Evolutionary conservation across 352 stramenopile genomes (phyloP).

Genomic region (Pythium myriotylum): DNA sequence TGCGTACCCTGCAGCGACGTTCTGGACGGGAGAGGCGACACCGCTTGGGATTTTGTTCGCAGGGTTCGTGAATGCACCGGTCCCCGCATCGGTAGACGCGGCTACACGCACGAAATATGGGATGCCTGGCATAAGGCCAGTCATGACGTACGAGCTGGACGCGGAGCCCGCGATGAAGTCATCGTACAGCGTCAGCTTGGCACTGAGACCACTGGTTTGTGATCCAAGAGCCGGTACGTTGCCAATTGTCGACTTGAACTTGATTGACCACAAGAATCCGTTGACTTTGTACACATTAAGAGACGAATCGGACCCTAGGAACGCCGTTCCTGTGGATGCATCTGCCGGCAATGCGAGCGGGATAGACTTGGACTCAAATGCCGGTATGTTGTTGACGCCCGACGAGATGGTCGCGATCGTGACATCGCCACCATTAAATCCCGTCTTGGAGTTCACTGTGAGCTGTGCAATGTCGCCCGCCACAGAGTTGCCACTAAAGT

Average conservation of each 20-base stretch:
- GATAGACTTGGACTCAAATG: slow-evolving; percentile 46
- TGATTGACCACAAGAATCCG: slow-evolving; percentile 79
- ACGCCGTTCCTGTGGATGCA: slow-evolving; percentile 33
- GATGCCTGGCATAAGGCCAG: slow-evolving; percentile 60
- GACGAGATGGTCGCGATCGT: slow-evolving; percentile 34
- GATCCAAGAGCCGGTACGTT: slow-evolving; percentile 52
- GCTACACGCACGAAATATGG: slow-evolving; percentile 70
- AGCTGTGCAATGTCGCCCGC: slow-evolving; percentile 40
- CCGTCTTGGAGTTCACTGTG: slow-evolving; percentile 18
- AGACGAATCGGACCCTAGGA: slow-evolving; percentile 34
- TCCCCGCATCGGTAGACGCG: slow-evolving; percentile 58
- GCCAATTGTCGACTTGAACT: slow-evolving; percentile 78
- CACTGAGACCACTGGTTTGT: slow-evolving; percentile 26
- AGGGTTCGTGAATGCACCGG: slow-evolving; percentile 43
- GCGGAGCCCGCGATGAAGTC: slow-evolving; percentile 44
- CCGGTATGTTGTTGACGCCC: slow-evolving; percentile 32
- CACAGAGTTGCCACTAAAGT: slow-evolving; percentile 60
- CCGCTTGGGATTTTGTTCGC: slow-evolving; percentile 53
- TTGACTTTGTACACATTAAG: slow-evolving; percentile 78
- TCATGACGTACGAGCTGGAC: slow-evolving; percentile 53
- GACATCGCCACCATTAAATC: slow-evolving; percentile 42
- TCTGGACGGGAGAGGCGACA: slow-evolving; percentile 44
- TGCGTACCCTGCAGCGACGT: slow-evolving; percentile 61
- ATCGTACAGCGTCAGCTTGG: slow-evolving; percentile 38
- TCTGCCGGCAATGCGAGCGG: slow-evolving; percentile 45